phyloP scores from a whole-genome alignment of 768 basidiomycete species.

The Tricholoma furcatifolium region DNA sequence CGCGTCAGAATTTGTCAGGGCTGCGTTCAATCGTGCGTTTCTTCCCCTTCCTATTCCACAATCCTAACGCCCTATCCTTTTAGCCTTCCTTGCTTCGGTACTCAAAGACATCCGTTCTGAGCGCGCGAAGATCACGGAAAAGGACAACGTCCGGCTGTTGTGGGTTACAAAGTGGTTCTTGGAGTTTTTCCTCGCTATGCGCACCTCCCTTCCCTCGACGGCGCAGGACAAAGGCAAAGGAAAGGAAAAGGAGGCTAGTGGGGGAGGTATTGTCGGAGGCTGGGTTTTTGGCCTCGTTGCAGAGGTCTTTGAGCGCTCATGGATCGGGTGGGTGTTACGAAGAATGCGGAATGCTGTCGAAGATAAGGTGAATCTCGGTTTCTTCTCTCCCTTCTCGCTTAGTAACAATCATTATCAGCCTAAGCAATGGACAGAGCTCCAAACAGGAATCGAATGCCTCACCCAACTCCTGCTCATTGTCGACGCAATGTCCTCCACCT shows the following conservation, averaged over 20 bases:
- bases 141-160: conserved; percentile 87
- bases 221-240: no score
- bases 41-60: conserved; percentile 15
- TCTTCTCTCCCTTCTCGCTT: conserved; percentile 6
- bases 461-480: conserved; percentile 89
- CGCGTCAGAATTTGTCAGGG: conserved; percentile 72
- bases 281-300: conserved; percentile 77
- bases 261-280: conserved; percentile 25
- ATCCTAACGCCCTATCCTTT: background rate
- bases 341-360: conserved; percentile 89
- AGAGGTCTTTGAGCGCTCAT: conserved; percentile 81
- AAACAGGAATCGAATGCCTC: conserved; percentile 92
- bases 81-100: conserved; percentile 84
- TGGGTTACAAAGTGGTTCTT: conserved; percentile 90
- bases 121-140: conserved; percentile 89
- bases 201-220: conserved; percentile 14
- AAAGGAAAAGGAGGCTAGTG: conserved; percentile 29
- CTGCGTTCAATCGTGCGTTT: conserved; percentile 85
- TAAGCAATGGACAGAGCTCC: conserved; percentile 90
- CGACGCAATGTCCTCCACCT: conserved; percentile 71
- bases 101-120: conserved; percentile 94
- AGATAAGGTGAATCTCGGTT: conserved; percentile 63
- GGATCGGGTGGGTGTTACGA: conserved; percentile 88
- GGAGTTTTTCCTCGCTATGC: conserved; percentile 77
- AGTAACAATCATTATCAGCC: conserved; percentile 54